A percentile compares a stretch with the other conserved stretches of the same genome.
Evolutionary conservation across 2,329 filamentous ascomycete species (phyloP).

Genomic region (Calonectria honghensis): DNA sequence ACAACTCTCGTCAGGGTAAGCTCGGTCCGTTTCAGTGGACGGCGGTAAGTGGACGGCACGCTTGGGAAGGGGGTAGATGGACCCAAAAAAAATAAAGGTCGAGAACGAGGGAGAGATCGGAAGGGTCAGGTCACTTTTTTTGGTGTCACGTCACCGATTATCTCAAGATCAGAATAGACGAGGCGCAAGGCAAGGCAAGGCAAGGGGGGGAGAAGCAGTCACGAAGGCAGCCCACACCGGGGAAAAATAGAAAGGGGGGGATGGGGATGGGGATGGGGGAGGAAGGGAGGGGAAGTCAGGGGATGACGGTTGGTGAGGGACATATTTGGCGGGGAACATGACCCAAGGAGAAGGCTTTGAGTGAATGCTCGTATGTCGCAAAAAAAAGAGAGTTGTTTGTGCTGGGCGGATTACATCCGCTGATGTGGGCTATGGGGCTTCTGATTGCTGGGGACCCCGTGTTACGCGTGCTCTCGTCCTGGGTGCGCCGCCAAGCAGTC

Average conservation of each 20-base stretch:
- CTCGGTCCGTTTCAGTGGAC: constrained; percentile 32
- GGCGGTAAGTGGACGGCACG: background rate
- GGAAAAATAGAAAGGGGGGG: constrained; percentile 14
- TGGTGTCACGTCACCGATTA: constrained; percentile 27
- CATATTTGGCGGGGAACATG: constrained; percentile 34
- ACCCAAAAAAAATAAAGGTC: background rate
- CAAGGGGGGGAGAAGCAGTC: constrained; percentile 6
- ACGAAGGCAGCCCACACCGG: constrained; percentile 25
- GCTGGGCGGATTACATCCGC: constrained; percentile 33
- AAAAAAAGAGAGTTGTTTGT: constrained; percentile 18
- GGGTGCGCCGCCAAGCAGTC: constrained; percentile 1
- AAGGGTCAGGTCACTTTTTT: constrained; percentile 18
- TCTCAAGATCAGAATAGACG: constrained; percentile 10
- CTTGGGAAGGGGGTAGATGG: background rate
- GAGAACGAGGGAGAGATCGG: constrained; percentile 12
- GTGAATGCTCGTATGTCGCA: constrained; percentile 26
- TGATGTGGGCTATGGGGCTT: constrained; percentile 26
- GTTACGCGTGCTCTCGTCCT: constrained; percentile 22
- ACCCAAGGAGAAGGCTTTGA: background rate
- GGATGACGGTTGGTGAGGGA: constrained; percentile 34
- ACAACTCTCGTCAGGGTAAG: constrained; percentile 23
- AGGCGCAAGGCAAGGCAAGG: constrained; percentile 6
- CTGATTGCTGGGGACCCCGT: constrained; percentile 35
- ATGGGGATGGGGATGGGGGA: constrained; percentile 1
- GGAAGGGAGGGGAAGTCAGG: constrained; percentile 14